Conservation (phyloP, 371 early-diverging fungal species). For the Syncephalastrum racemosum region DNA sequence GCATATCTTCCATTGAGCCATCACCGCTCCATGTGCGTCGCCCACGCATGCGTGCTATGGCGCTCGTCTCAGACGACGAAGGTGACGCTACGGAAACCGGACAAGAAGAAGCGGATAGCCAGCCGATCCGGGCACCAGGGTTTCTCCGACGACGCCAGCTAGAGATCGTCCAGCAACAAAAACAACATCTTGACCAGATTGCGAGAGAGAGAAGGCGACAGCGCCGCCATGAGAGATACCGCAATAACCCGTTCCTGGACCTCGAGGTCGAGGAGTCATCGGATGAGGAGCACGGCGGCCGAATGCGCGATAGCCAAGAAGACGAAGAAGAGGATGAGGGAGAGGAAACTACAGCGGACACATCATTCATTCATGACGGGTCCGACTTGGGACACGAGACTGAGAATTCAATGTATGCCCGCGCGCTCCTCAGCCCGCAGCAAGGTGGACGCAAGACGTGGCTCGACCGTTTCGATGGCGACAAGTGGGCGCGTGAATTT, state of each 20-base stretch:
- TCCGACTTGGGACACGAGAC: neutral
- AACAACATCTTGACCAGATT: neutral
- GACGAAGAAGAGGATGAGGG: neutral
- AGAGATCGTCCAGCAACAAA: neutral
- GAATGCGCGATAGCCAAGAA: neutral
- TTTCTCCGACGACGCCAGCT: neutral
- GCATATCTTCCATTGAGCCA: too few relatives aligned
- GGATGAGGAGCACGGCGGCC: constrained; percentile 6
- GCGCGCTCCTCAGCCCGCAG: neutral
- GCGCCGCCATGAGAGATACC: neutral
- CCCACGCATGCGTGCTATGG: neutral
- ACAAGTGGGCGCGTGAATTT: constrained; percentile 9
- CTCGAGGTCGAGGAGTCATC: constrained; percentile 10
- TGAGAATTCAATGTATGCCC: too few relatives aligned
- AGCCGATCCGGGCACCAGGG: too few relatives aligned
- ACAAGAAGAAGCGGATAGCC: neutral
- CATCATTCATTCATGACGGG: constrained; percentile 12
- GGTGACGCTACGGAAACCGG: neutral
- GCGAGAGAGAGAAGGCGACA: neutral
- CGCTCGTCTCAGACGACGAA: neutral
- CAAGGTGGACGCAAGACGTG: constrained; percentile 10
- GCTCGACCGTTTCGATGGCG: constrained; percentile 10
- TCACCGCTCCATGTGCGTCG: neutral
- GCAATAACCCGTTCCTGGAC: constrained; percentile 7
- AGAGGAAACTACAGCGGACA: neutral